Percentiles rank a stretch among this genome's conserved stretches.
Conservation (phyloP, 495 filamentous ascomycete genomes). For the Daldinia childiae region DNA sequence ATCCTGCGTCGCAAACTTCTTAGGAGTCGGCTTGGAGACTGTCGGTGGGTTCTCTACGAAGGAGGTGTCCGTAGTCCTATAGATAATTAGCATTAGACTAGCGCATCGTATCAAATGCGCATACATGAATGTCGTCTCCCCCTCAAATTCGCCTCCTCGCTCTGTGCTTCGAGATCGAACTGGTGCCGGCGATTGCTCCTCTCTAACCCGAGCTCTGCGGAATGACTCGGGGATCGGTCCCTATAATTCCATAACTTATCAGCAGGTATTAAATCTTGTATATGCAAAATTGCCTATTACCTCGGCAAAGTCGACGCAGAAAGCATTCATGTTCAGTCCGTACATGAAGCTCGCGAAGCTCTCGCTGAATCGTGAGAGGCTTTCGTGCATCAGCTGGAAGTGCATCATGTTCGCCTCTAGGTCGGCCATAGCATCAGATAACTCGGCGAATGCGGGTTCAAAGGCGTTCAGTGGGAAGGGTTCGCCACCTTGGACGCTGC, state of each 20-base stretch:
- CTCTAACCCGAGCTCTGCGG: conserved; percentile 64
- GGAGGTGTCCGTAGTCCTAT: conserved; percentile 90
- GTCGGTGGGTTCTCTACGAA: conserved; percentile 89
- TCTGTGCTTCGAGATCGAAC: conserved; percentile 45
- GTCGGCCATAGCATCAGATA: conserved; percentile 93
- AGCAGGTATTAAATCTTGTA: neutral
- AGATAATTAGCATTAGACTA: conserved; percentile 40
- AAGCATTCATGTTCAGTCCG: conserved; percentile 98
- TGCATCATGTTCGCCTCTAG: conserved; percentile 98
- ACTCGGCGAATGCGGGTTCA: conserved; percentile 89
- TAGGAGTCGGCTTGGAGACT: conserved; percentile 71
- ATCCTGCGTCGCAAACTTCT: conserved; percentile 67
- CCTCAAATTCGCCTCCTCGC: conserved; percentile 50
- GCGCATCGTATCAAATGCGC: conserved; percentile 36
- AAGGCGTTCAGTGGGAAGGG: conserved; percentile 81
- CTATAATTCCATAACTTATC: conserved; percentile 35
- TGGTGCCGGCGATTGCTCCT: conserved; percentile 51
- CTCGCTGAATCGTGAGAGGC: conserved; percentile 91
- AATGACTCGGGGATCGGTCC: conserved; percentile 73
- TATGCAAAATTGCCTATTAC: conserved; percentile 51
- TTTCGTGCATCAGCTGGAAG: conserved; percentile 96
- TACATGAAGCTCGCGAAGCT: conserved; percentile 96
- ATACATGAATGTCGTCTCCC: conserved; percentile 90
- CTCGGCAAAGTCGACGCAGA: conserved; percentile 98
- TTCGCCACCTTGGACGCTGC: conserved; percentile 65